phyloP scores from a whole-genome alignment of 1,284 basidiomycete genomes.

The Trichosporon faecale region DNA sequence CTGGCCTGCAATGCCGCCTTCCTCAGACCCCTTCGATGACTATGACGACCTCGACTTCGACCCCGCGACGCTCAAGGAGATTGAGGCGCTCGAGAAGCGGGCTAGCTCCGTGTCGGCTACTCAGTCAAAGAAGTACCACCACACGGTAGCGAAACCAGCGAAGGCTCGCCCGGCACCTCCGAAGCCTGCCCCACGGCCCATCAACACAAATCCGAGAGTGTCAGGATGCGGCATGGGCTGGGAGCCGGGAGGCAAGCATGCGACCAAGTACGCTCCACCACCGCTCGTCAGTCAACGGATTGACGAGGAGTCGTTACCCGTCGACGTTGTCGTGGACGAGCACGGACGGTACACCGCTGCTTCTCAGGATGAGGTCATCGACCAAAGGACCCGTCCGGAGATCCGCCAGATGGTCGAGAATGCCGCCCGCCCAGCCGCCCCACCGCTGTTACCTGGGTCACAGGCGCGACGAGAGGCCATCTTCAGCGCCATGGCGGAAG shows the following conservation, averaged over 20 bases:
- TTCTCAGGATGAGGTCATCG: conserved; percentile 31
- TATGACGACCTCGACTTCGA: conserved; percentile 39
- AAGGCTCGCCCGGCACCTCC: conserved; percentile 9
- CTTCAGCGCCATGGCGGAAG: conserved; percentile 5
- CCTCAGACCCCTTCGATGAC: conserved; percentile 43
- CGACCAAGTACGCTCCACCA: not conserved
- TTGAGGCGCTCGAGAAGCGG: conserved; percentile 34
- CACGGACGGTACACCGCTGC: conserved; percentile 34
- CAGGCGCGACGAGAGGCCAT: conserved; percentile 23
- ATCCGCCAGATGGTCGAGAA: conserved; percentile 20
- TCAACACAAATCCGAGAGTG: conserved; percentile 42
- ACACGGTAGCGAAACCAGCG: conserved; percentile 32
- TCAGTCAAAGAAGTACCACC: conserved; percentile 27
- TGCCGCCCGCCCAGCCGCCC: not conserved
- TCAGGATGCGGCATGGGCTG: conserved; percentile 38
- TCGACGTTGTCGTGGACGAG: conserved; percentile 34
- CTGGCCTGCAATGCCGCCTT: conserved; percentile 10
- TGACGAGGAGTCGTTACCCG: conserved; percentile 19
- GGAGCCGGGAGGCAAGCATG: conserved; percentile 39
- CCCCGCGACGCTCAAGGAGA: conserved; percentile 31
- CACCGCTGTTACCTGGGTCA: conserved; percentile 15
- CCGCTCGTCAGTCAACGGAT: not conserved
- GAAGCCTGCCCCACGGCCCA: conserved; percentile 28
- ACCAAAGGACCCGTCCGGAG: conserved; percentile 26
- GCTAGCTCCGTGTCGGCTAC: conserved; percentile 29